Evolutionary conservation across 140 eudicot genomes (phyloP), one percentile per base, ranked within the genome.

Genomic region (Ambrosia hybrid): DNA sequence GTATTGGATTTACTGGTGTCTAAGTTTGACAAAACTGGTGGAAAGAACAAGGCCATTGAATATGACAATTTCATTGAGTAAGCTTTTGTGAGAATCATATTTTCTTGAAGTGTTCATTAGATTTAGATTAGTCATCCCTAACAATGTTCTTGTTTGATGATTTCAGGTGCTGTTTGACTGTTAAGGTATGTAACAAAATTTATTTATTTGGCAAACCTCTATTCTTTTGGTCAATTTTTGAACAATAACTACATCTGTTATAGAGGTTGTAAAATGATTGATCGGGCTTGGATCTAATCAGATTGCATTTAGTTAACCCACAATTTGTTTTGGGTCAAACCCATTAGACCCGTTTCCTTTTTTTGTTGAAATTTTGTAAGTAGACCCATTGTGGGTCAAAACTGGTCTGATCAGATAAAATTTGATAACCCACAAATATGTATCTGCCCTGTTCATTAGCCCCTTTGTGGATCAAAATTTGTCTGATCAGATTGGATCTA

Each of bases 21-120:
- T 48, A 92, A 89, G 84, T 92, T 87, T 53, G 94, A 87, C 70
- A 89, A 92, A 57, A 68, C 73, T 71, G 95, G 96, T 41, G 96
- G 98, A 72, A 68, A 77, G 72, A 76, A 69, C 65, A 83, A 66
- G 80, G 89, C 98, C 36, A 79, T 92, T 60, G 89, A 89, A 85
- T 92, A 92, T 71, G 98, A 92, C 71, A 92, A 87, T 45, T 92
- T 92, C 86, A 89, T 92, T 3, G 98, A 89, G 98, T 89, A 7
- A 14, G 4, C 15, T 67, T 7, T 39, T 39, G 5, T 4, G 51
- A 2, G 2, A 0, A 0, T 5, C n/a, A 9, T 26, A 39, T 4
- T 51, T 0, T 39, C 1, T 63, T 62, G 9, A 1, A 53, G 14
- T 3, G 9, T 36, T 8, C 30, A 21, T 21, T n/a, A 21, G 30